Base-by-base conservation (phyloP, 179 eudicot genomes). In the Beta lomatogona region DNA sequence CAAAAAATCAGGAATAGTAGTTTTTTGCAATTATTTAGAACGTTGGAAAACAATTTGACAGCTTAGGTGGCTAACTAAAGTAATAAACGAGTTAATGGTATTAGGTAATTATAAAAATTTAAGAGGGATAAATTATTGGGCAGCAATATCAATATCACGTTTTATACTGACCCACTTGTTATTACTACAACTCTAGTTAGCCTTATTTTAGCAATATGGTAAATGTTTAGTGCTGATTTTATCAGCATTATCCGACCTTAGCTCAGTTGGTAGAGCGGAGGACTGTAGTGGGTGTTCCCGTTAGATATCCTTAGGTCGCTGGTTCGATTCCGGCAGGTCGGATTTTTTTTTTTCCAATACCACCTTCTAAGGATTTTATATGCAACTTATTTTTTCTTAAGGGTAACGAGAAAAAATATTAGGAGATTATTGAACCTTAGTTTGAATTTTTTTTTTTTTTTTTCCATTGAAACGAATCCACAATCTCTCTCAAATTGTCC, bases 321-420 rank as follows among this genome's bases (percentile, higher is more conserved):
- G 93, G 97, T 92, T 90, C 92, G 92, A 92, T 87, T 92, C 94
- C 93, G 94, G 94, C 88, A 91, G 94, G 96, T 89, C 92, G 96
- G 92, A 92, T 5, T 75, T n/a, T 55, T 65, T 41, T 48, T 75
- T 15, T 19, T 25, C 1, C 19, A 16, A 9, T 48, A 12, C 55
- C 55, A 52, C 12, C 8, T 58, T 54, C 3, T 1, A 3, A 36
- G 41, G 41, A 36, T 36, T 36, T 36, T 3, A 36, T 36, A 36
- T 36, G 41, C 3, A 1, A 36, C 41, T 36, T 36, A 1, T 36
- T 36, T 36, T 36, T 36, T 36, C 41, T 36, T 36, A 36, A 36
- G 36, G 41, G 41, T 36, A 36, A 36, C 2, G 41, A 36, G 41
- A 36, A 36, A 3, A 36, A 36, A 36, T 36, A 36, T 36, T 36